Conservation (phyloP, 2,329 filamentous ascomycete genomes). For the Ceratocystis papillata region DNA sequence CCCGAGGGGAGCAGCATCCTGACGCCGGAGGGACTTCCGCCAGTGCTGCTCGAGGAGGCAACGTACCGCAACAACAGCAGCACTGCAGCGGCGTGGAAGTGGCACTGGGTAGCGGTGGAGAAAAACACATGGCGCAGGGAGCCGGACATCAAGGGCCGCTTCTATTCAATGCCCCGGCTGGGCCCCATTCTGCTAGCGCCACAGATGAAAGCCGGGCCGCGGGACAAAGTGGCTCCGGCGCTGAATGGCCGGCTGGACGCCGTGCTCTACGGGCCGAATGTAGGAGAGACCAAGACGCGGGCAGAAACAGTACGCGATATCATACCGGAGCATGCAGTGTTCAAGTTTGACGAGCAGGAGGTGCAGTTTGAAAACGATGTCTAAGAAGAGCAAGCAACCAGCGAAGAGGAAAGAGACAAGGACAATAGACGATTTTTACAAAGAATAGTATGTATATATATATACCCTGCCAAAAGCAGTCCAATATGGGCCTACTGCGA, state of each 20-base stretch:
- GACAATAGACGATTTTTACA: background rate
- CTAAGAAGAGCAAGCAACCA: background rate
- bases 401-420: background rate
- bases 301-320: conserved; percentile 37
- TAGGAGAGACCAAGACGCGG: conserved; percentile 36
- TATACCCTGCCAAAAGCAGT: background rate
- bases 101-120: conserved; percentile 35
- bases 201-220: conserved; percentile 33
- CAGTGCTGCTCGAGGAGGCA: conserved; percentile 35
- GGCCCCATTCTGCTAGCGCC: conserved; percentile 40
- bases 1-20: conserved; percentile 24
- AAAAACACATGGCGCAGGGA: conserved; percentile 42
- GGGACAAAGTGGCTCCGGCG: conserved; percentile 28
- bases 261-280: conserved; percentile 31
- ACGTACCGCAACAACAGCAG: conserved; percentile 34
- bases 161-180: conserved; percentile 46
- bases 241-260: conserved; percentile 43
- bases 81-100: conserved; percentile 30
- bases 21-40: conserved; percentile 33
- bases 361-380: conserved; percentile 22
- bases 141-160: conserved; percentile 42
- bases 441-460: conserved; percentile 2
- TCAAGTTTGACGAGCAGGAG: conserved; percentile 21
- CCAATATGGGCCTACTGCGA: background rate
- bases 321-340: conserved; percentile 29